These are phyloP conservation scores for Hypoxylon sp. DNA, from an alignment of 2,329 filamentous ascomycete species.

Conservation along the genomic window DNA sequence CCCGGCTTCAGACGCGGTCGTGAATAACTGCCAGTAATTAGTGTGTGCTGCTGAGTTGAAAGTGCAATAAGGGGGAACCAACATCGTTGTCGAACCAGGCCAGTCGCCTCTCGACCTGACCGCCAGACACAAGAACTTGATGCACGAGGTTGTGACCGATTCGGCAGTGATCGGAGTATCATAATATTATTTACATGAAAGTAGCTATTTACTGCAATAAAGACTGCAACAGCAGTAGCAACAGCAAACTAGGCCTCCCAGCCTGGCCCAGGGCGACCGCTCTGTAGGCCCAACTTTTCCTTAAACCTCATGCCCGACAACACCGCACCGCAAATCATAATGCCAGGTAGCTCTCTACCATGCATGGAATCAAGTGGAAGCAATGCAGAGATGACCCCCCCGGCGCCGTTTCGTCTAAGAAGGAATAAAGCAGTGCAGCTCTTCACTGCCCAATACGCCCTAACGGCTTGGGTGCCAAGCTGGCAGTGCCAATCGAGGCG, in stretches of 20 bases:
- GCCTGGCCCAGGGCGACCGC: conserved; percentile 23
- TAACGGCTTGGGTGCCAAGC: conserved; percentile 34
- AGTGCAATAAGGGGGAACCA: conserved; percentile 3
- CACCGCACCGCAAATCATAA: conserved; percentile 22
- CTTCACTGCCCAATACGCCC: conserved; percentile 34
- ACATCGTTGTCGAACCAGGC: conserved; percentile 21
- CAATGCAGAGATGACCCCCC: conserved; percentile 34
- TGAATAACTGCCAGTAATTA: not conserved
- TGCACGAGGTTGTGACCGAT: conserved; percentile 14
- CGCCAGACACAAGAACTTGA: too few relatives aligned
- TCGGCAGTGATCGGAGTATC: conserved; percentile 19
- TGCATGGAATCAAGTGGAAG: conserved; percentile 31
- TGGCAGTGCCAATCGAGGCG: conserved; percentile 31
- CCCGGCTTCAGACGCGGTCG: not conserved
- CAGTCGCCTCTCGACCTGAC: conserved; percentile 6
- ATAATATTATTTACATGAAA: conserved; percentile 31
- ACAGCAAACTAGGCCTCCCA: conserved; percentile 25
- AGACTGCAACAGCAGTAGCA: conserved; percentile 16
- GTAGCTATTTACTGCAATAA: conserved; percentile 32
- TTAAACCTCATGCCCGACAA: conserved; percentile 27
- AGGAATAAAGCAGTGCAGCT: conserved; percentile 32
- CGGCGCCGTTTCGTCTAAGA: conserved; percentile 34
- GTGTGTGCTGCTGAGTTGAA: not conserved
- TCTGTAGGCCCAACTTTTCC: conserved; percentile 29
- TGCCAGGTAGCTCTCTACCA: conserved; percentile 30